Percentiles rank a stretch among this genome's conserved stretches.
These are phyloP conservation scores for Xylaria venustula DNA, from an alignment of 495 filamentous ascomycete species.

Conservation along the genomic window DNA sequence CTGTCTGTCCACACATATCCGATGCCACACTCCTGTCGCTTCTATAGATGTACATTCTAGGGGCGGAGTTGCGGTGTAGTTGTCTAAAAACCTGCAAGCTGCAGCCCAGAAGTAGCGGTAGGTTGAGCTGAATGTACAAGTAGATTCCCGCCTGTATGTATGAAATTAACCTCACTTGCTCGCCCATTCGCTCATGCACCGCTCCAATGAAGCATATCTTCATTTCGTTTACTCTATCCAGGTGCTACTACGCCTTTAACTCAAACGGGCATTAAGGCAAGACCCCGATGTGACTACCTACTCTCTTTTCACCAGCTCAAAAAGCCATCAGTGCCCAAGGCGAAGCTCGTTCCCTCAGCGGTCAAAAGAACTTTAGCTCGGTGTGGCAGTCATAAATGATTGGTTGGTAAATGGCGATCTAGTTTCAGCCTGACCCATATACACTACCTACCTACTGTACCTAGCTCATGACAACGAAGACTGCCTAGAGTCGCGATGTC, in stretches of 20 bases:
- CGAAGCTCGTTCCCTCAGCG: not conserved
- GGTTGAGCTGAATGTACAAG: slow-evolving; percentile 6
- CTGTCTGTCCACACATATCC: not conserved
- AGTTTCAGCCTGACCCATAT: slow-evolving; percentile 4
- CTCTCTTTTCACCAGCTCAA: not conserved
- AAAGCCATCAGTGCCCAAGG: not conserved
- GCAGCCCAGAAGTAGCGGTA: not conserved
- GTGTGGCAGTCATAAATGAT: slow-evolving; percentile 2
- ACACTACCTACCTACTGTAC: not conserved
- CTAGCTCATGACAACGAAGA: not conserved
- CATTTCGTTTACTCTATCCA: not conserved
- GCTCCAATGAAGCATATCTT: not conserved
- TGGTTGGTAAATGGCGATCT: not conserved
- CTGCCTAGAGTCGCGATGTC: not conserved
- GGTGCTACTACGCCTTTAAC: not conserved
- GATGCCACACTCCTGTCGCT: not conserved
- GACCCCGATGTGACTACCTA: not conserved
- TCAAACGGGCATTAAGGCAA: not conserved
- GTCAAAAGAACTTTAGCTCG: not conserved
- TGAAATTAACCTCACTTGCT: slow-evolving; percentile 8
- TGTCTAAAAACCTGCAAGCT: not conserved
- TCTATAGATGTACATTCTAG: not conserved
- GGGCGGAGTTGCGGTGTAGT: slow-evolving; percentile 13
- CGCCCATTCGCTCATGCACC: no score
- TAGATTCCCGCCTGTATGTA: not conserved